phyloP scores from a whole-genome alignment of 805 yeast species.

The Zygosaccharomyces pseudorouxii region DNA sequence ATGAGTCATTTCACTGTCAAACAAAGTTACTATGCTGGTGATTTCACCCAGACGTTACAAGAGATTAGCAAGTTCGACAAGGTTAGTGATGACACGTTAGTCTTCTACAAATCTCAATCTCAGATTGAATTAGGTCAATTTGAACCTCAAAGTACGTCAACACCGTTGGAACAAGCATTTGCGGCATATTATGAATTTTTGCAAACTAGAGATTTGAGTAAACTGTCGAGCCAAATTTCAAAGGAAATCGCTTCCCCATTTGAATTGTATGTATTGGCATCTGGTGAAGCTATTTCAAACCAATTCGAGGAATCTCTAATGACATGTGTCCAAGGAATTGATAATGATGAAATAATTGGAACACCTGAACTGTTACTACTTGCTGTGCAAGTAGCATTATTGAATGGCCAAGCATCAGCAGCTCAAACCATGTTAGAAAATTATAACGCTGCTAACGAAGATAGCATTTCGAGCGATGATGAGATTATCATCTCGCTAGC shows the following conservation, averaged over 20 bases:
- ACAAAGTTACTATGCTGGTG: constrained; percentile 59
- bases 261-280: constrained; percentile 26
- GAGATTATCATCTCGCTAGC: constrained; percentile 71
- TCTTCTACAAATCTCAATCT: constrained; percentile 36
- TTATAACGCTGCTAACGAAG: constrained; percentile 42
- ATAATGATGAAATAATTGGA: constrained; percentile 40
- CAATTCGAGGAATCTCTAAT: constrained; percentile 36
- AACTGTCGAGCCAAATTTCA: constrained; percentile 16
- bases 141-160: constrained; percentile 16
- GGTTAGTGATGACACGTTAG: constrained; percentile 26
- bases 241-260: constrained; percentile 19
- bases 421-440: constrained; percentile 47
- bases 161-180: constrained; percentile 32
- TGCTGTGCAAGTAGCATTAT: constrained; percentile 39
- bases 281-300: constrained; percentile 29
- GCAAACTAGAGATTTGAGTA: constrained; percentile 15
- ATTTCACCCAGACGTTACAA: constrained; percentile 43
- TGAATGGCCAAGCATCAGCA: constrained; percentile 40
- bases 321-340: constrained; percentile 39
- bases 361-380: constrained; percentile 40
- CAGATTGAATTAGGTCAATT: constrained; percentile 30
- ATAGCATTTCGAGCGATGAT: constrained; percentile 48
- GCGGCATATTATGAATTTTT: constrained; percentile 28
- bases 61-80: constrained; percentile 41
- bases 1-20: constrained; percentile 50